Evolutionary conservation across 2,329 filamentous ascomycete genomes (phyloP), one percentile per base, ranked within the genome.

Genomic region (Cadophora luteo-olivacea): DNA sequence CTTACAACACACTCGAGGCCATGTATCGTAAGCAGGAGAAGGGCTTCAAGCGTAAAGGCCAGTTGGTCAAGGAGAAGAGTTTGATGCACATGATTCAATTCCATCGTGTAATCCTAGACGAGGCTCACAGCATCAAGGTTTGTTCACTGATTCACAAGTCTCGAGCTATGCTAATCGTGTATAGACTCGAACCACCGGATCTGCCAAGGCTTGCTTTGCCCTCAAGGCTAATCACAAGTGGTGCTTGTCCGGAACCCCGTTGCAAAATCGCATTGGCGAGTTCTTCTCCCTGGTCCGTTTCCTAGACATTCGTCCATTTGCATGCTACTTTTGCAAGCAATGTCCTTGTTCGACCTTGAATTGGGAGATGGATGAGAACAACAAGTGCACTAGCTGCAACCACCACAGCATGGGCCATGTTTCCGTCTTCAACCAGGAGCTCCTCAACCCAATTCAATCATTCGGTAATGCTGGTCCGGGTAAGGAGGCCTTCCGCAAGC

Each of bases 231-330:
- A 87, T 22, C 97, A 96, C 81, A 97, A 97, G 75, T 98, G 96
- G 93, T 99, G 96, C 78, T 84, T 99, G 68, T 96, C 92, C 19
- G 96, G 96, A 9, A 99, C 96, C 0, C 96, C 96, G 0, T 88
- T 99, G 0, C 96, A 99, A 79, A 99, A 98, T 77, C 91, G 95
- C 64, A 98, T 98, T 72, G 95, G 96, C 76, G 95, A 98, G 79
- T 97, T 97, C 79, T 97, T 98, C 81, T 98, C 95, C 0, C 84
- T 98, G 25, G 85, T 99, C 66, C 91, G 96, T 2, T 99, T 99
- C 80, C 86, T 99, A 36, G 92, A 97, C 78, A 86, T 97, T 45
- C 86, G 87, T 9, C 95, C 95, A 0, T 98, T 97, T 79, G 91
- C 95, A 8, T 94, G 93, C 72, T 99, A 99, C 78, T 91, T 97